Conservation (phyloP, 495 filamentous ascomycete genomes). For the Talaromyces proteolyticus region DNA sequence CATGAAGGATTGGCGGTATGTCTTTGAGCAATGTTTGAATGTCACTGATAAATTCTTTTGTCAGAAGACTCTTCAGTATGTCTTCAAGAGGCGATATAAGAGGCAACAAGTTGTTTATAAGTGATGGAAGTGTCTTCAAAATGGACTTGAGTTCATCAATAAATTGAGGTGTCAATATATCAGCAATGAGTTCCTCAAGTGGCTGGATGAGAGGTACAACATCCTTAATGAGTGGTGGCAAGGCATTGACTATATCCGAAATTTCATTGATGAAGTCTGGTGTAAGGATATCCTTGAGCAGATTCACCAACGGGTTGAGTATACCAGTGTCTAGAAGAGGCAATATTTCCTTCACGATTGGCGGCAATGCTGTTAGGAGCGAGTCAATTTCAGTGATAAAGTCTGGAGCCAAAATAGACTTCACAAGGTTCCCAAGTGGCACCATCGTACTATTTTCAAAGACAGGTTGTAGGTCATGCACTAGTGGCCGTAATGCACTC, state of each 20-base stretch:
- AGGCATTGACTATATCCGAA: not conserved
- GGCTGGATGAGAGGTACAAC: not conserved
- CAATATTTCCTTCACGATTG: not conserved
- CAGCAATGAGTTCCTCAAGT: not conserved
- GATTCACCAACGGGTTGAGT: not conserved
- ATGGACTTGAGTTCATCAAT: not conserved
- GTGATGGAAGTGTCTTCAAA: not conserved
- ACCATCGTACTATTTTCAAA: not conserved
- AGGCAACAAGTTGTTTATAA: not conserved
- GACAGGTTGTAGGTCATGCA: not conserved
- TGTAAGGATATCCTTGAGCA: constrained; percentile 1
- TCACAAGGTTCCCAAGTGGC: not conserved
- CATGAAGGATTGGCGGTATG: not conserved
- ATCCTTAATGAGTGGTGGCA: not conserved
- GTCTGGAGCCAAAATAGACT: not conserved
- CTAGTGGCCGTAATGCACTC: not conserved
- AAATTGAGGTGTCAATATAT: not conserved
- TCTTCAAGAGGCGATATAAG: not conserved
- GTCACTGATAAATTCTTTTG: not conserved
- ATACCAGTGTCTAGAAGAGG: constrained; percentile 2
- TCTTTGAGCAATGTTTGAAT: not conserved
- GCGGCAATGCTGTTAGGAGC: not conserved
- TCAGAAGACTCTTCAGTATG: not conserved
- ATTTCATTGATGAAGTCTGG: constrained; percentile 2
- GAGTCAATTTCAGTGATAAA: not conserved